A percentile compares a stretch with the other conserved stretches of the same genome.
phyloP scores from a whole-genome alignment of 108 stramenopile genomes.

The Seminavis robusta region DNA sequence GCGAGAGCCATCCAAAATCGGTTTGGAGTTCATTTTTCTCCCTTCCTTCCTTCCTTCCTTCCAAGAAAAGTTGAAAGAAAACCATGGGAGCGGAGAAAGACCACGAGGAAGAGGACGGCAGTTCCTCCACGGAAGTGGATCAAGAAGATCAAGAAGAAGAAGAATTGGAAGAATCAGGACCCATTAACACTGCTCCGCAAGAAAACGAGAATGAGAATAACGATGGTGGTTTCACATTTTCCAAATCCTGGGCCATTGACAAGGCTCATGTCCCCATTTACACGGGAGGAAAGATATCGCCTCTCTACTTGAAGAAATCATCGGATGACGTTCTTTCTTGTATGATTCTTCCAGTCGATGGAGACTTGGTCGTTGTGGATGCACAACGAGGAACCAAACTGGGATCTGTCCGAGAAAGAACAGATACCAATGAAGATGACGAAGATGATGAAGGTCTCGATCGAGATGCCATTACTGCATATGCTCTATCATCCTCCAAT shows the following conservation, averaged over 20 bases:
- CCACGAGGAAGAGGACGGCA: too few relatives aligned
- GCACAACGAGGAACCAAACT: slow-evolving; percentile 50
- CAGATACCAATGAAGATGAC: slow-evolving; percentile 16
- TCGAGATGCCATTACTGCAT: slow-evolving; percentile 74
- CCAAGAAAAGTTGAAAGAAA: too few relatives aligned
- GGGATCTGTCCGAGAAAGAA: slow-evolving; percentile 20
- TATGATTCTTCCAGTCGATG: slow-evolving; percentile 70
- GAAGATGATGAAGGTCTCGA: slow-evolving; percentile 73
- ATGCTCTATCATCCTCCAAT: slow-evolving; percentile 54
- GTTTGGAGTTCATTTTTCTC: too few relatives aligned
- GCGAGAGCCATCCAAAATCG: too few relatives aligned
- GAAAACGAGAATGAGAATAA: neutral
- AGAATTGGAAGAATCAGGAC: too few relatives aligned
- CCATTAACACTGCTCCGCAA: neutral
- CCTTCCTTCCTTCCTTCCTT: too few relatives aligned
- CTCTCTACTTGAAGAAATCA: slow-evolving; percentile 14
- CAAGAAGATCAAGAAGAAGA: too few relatives aligned
- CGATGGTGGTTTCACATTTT: slow-evolving; percentile 35
- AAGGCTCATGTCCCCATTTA: slow-evolving; percentile 75
- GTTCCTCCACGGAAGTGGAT: too few relatives aligned
- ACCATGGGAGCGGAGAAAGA: too few relatives aligned
- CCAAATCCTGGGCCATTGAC: slow-evolving; percentile 77
- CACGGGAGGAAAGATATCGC: slow-evolving; percentile 69
- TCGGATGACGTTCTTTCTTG: slow-evolving; percentile 29
- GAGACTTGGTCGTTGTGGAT: slow-evolving; percentile 77